Evolutionary conservation across 495 filamentous ascomycete species (phyloP), one percentile per base, ranked within the genome.

Genomic region (Neurospora pannonica): DNA sequence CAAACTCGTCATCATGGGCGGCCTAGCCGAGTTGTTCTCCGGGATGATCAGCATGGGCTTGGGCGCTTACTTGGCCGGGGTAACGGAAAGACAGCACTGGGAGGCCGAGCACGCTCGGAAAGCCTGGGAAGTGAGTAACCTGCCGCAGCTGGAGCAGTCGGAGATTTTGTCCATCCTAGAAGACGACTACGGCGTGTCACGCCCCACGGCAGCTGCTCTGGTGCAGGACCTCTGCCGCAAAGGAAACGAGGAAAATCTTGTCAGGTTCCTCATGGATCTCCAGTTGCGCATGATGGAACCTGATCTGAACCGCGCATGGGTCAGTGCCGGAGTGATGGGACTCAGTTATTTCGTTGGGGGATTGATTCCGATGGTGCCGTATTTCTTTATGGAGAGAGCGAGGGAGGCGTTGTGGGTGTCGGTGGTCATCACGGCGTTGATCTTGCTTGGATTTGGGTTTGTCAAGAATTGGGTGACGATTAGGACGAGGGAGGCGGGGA

Each of bases 41-140:
- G 89, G 89, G 38, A 82, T 85, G 24, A 89, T 91, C 70, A 86
- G 83, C 8, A 91, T 91, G 89, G 89, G 89, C 0, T 79, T 91
- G 3, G 89, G 89, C 46, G 89, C 86, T 28, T 91, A 87, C 74
- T 77, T 88, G 8, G 86, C 86, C 8, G 81, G 85, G 15, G 79
- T 82, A 13, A 88, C 84, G 4, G 87, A 89, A 34, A 71, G 78
- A 40, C 80, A 85, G 39, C 84, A 84, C 76, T 88, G 86, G 77
- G 77, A 81, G 38, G 77, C 81, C 31, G 87, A 88, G 75, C 78
- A 85, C 74, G 73, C 72, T n/a, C 79, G 85, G 21, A 86, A 87
- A 78, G 43, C 72, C 6, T 62, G 75, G 17, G 85, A 88, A 71
- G 84, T 88, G n/a, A n/a, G n/a, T n/a, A 78, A 79, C 31, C 75